Evolutionary conservation across 306 rosid genomes (phyloP), one percentile per base, ranked within the genome.

Genomic region (Ceratonia siliqua): DNA sequence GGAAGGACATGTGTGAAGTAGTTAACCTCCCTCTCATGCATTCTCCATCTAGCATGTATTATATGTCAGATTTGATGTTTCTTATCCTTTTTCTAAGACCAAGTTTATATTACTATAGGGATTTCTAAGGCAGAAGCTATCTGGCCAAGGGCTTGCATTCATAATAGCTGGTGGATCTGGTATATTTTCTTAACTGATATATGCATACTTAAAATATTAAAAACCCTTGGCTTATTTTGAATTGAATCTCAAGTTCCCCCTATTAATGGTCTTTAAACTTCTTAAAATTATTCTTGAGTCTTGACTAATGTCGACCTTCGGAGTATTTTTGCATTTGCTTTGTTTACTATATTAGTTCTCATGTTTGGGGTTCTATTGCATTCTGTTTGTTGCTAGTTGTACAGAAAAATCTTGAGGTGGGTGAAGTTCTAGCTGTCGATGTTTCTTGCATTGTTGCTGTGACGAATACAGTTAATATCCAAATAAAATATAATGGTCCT

Each of bases 331-430:
- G 5, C 43, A 21, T 69, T 57, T 74, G 65, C 38, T 75, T 74
- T 55, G 35, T 59, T 42, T 71, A 32, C 54, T 65, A 12, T 43
- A 24, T 33, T 52, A 79, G 61, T 75, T 72, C 83, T 75, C 49
- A 68, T 62, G 21, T 50, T 80, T 76, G 21, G 21, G 21, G 24
- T 67, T 82, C 28, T 76, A 20, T 79, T 66, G 83, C 78, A 10
- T 76, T 80, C 12, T 76, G 41, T 80, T 54, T 56, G 12, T 80
- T 79, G 50, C 79, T 83, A 94, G 98, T 94, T 84, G 97, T 89
- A 79, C 97, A 94, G 89, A 94, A 94, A 87, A 94, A 79, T 89
- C 98, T 94, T 18, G 98, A 91, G 84, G 85, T 82, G 21, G 91
- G 94, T 63, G 98, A 94, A 84, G 92, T 87, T 45, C 83, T 94